Base-by-base conservation (phyloP, 805 yeast genomes). In the Sugiyamaella smithiae region DNA sequence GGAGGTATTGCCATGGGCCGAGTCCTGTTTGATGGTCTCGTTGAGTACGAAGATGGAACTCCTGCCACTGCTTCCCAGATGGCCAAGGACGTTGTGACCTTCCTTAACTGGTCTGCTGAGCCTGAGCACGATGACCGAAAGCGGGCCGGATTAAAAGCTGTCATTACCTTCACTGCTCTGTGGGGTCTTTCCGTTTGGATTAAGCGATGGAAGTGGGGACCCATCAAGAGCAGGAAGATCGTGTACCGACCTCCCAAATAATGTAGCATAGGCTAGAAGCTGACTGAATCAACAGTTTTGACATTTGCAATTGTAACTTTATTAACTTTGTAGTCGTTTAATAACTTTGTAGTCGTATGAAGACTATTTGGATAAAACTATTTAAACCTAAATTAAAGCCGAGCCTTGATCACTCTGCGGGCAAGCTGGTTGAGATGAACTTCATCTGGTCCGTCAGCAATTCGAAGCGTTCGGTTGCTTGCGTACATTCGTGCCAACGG, bases 1-100 rank as follows among this genome's bases (percentile, higher is more conserved):
- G 98, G 99, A 59, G 80, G 97, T 37, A 91, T 93, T 76, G 99
- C 97, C 62, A 93, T 93, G 99, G 98, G 88, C 68, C 87, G 99
- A 77, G 98, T 91, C 52, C 78, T 93, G 70, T 93, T 90, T 62
- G 99, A 93, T 68, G 99, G 88, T 58, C 78, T 93, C 66, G 99
- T 93, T 57, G 99, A 93, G 77, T 93, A 83, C 74, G 99, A 93
- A 71, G 99, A 93, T 70, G 99, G 99, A 67, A 93, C 99, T 52
- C 96, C 95, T 52, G 98, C 99, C 47, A 83, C 98, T 47, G 85
- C 98, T 56, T 84, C 98, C 50, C 99, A 93, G 78, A 90, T 91
- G 98, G 99, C 99, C 60, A 93, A 93, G 80, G 99, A 93, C 72
- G 99, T 93, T 50, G 75, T 88, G 55, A 82, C 88, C 46, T 93